Conservation (phyloP, 2,329 filamentous ascomycete genomes). For the Zalaria obscura region DNA sequence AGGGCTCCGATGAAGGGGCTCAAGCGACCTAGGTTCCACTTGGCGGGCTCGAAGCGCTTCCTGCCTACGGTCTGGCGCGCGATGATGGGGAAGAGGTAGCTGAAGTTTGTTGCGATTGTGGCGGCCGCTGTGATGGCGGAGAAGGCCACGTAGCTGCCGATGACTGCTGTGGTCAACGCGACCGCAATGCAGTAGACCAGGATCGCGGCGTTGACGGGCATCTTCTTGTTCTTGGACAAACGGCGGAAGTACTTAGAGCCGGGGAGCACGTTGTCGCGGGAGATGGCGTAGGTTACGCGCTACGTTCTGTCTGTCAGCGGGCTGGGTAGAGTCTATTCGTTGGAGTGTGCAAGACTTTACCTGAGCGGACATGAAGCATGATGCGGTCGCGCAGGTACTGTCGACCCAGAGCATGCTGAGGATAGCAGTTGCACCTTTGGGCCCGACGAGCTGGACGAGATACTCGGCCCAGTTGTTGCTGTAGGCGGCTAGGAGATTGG, state of each 20-base stretch:
- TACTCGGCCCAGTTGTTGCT: constrained; percentile 27
- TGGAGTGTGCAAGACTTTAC: too few relatives aligned
- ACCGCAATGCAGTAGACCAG: constrained; percentile 19
- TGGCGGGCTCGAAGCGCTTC: constrained; percentile 19
- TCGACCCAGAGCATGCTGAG: constrained; percentile 24
- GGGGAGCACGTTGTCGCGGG: constrained; percentile 25
- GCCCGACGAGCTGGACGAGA: constrained; percentile 22
- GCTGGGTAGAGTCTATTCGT: too few relatives aligned
- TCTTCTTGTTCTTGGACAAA: constrained; percentile 15
- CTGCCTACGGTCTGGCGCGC: constrained; percentile 24
- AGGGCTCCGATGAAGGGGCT: constrained; percentile 15
- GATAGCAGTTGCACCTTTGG: constrained; percentile 20
- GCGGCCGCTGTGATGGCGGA: constrained; percentile 23
- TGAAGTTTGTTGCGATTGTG: constrained; percentile 24
- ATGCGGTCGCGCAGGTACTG: constrained; percentile 22
- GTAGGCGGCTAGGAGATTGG: constrained; percentile 12
- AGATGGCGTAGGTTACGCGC: constrained; percentile 26
- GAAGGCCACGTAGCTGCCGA: constrained; percentile 23
- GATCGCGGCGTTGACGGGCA: constrained; percentile 22
- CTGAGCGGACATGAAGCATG: constrained; percentile 22
- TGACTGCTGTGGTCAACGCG: constrained; percentile 22
- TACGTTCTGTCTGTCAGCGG: constrained; percentile 4
- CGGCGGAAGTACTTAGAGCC: constrained; percentile 20
- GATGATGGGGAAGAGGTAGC: constrained; percentile 24
- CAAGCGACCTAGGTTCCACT: constrained; percentile 20